Conservation (phyloP, 352 stramenopile genomes). For the Paralagenidium karlingii region DNA sequence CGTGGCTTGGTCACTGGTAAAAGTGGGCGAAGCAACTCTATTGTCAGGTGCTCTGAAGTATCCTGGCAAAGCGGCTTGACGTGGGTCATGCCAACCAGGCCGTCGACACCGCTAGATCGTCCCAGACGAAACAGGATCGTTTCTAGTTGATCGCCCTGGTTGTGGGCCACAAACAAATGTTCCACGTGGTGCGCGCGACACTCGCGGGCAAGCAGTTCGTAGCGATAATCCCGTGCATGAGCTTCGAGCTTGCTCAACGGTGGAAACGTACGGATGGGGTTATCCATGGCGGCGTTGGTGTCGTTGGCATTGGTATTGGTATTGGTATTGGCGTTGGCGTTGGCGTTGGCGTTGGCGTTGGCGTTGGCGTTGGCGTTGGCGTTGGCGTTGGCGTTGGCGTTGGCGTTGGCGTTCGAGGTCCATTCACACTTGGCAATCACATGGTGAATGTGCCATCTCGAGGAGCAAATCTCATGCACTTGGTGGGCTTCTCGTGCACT, state of each 20-base stretch:
- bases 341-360: conserved; percentile 1
- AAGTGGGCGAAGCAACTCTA: conserved; percentile 43
- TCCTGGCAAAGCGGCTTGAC: conserved; percentile 11
- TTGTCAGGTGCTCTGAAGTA: conserved; percentile 1
- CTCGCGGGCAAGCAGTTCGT: conserved; percentile 36
- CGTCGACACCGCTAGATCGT: conserved; percentile 59
- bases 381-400: conserved; percentile 1
- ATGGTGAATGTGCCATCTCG: conserved; percentile 31
- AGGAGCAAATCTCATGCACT: conserved; percentile 26
- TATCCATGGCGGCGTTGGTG: neutral
- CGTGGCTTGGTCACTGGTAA: conserved; percentile 39
- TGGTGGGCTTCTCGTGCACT: conserved; percentile 43
- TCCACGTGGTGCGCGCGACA: conserved; percentile 36
- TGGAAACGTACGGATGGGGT: no score
- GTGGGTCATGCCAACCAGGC: conserved; percentile 46
- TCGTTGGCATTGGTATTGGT: conserved; percentile 6
- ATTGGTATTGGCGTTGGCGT: neutral
- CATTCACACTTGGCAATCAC: conserved; percentile 42
- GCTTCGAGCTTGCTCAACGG: conserved; percentile 68
- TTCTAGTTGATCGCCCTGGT: conserved; percentile 66
- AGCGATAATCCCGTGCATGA: conserved; percentile 48
- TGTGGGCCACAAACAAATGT: conserved; percentile 71
- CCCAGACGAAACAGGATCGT: conserved; percentile 71
- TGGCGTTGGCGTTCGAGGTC: no score
- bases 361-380: neutral